A percentile compares a stretch with the other conserved stretches of the same genome.
Conservation (phyloP, 352 stramenopile species). For the Phytopythium sindhum region DNA sequence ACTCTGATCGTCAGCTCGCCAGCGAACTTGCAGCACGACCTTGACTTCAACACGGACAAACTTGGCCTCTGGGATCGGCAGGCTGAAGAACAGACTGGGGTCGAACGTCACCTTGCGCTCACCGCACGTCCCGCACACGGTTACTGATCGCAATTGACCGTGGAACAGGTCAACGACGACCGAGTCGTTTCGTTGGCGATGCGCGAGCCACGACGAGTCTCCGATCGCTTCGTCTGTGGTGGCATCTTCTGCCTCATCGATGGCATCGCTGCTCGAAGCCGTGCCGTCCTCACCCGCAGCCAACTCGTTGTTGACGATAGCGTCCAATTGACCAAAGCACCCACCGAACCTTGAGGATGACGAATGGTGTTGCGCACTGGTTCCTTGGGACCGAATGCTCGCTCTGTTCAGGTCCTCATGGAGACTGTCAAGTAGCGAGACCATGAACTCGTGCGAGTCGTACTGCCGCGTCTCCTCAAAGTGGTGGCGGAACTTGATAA, state of each 20-base stretch:
- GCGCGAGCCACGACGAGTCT: slow-evolving; percentile 90
- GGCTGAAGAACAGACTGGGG: slow-evolving; percentile 93
- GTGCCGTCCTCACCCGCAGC: slow-evolving; percentile 37
- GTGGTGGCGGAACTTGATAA: slow-evolving; percentile 50
- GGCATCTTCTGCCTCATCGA: slow-evolving; percentile 1
- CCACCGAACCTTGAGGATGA: slow-evolving; percentile 13
- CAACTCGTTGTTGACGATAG: slow-evolving; percentile 26
- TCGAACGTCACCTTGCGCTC: slow-evolving; percentile 96
- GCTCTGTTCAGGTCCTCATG: slow-evolving; percentile 98
- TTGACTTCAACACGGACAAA: slow-evolving; percentile 67
- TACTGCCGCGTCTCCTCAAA: slow-evolving; percentile 91
- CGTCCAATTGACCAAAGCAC: slow-evolving; percentile 24
- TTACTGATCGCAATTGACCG: slow-evolving; percentile 93
- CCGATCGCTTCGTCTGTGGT: slow-evolving; percentile 78
- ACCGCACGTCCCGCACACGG: slow-evolving; percentile 91
- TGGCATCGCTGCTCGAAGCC: not conserved
- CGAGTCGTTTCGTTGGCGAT: slow-evolving; percentile 92
- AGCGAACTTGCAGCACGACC: slow-evolving; percentile 59
- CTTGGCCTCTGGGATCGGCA: slow-evolving; percentile 90
- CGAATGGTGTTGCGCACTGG: slow-evolving; percentile 29
- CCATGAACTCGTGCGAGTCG: slow-evolving; percentile 94
- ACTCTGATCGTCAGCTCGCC: not conserved
- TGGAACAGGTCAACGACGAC: slow-evolving; percentile 96
- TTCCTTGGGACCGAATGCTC: slow-evolving; percentile 10
- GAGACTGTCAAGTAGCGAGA: slow-evolving; percentile 96